Evolutionary conservation across 352 stramenopile genomes (phyloP).

Genomic region (Aphanomyces stellatus): DNA sequence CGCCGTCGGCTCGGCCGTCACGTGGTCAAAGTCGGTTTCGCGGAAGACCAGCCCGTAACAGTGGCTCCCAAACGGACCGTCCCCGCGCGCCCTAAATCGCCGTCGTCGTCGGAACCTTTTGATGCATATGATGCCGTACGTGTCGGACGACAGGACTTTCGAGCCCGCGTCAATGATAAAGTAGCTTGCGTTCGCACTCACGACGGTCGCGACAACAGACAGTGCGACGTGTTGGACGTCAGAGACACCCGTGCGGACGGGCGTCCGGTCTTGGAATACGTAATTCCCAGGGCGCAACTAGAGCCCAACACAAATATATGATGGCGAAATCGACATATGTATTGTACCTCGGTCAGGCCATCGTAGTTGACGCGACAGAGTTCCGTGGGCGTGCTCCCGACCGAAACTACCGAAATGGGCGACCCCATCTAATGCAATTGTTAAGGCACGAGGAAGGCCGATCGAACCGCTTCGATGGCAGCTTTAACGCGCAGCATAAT

Average conservation of each 20-base stretch:
- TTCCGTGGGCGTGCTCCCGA: constrained; percentile 61
- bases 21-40: constrained; percentile 51
- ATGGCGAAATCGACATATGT: neutral
- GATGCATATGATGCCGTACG: constrained; percentile 25
- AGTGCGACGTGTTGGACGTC: constrained; percentile 52
- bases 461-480: constrained; percentile 32
- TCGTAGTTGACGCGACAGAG: constrained; percentile 44
- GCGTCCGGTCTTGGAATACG: constrained; percentile 65
- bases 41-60: constrained; percentile 61
- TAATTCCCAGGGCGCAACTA: constrained; percentile 67
- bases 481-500: constrained; percentile 63
- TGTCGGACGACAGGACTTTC: constrained; percentile 60
- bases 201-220: constrained; percentile 47
- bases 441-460: neutral
- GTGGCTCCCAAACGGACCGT: constrained; percentile 36
- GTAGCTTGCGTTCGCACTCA: constrained; percentile 63
- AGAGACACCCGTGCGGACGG: constrained; percentile 52
- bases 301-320: neutral
- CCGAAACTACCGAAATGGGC: constrained; percentile 46
- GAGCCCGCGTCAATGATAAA: constrained; percentile 68
- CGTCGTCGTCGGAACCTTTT: neutral
- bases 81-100: constrained; percentile 24
- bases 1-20: constrained; percentile 37
- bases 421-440: constrained; percentile 28
- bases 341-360: constrained; percentile 51